Base-by-base conservation (phyloP, 106 monocot species). In the Allium fistulosum region DNA sequence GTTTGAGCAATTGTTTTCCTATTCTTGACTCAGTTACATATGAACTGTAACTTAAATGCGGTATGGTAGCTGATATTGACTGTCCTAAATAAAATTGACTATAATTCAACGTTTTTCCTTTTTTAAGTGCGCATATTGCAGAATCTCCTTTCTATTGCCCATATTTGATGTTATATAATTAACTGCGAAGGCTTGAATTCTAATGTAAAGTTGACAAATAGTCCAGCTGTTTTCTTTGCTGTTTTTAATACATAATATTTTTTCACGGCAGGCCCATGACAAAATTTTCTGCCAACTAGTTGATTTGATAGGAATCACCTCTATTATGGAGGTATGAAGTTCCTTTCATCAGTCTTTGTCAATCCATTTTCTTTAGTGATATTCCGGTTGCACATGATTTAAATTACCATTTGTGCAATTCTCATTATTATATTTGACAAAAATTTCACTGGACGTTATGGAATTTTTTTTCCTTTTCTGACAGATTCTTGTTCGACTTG, bases 291-390 rank as follows among this genome's bases (percentile, higher is more conserved):
- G 68, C 65, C 77, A 75, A 15, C 67, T 87, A 59, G 82, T 87
- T 74, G 87, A 87, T 59, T 67, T 87, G 68, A 87, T 87, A 74
- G 87, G 87, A 46, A 77, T 83, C 49, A 83, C 82, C 64, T 80
- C 87, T 52, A 83, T 87, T 16, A 87, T 87, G 83, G 87, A 87
- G 83, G 87, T 77, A 26, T 70, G 82, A 61, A 28, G 22, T 82
- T 64, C 22, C 26, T 57, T 3, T 12, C 52, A 6, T 7, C 15
- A 9, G 1, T 45, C 63, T 26, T 45, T 68, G 27, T 22, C 18
- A 48, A 53, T 45, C 61, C 69, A 26, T 51, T 2, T 51, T 16
- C 9, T 51, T 55, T 15, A 55, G 22, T 53, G 51, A 68, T 68
- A 26, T 63, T 47, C 65, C 18, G 14, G 45, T 63, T 47, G 46